Percentiles rank a stretch among this genome's conserved stretches.
phyloP scores from a whole-genome alignment of 2,329 filamentous ascomycete species.

The Lecanicillium sp. region DNA sequence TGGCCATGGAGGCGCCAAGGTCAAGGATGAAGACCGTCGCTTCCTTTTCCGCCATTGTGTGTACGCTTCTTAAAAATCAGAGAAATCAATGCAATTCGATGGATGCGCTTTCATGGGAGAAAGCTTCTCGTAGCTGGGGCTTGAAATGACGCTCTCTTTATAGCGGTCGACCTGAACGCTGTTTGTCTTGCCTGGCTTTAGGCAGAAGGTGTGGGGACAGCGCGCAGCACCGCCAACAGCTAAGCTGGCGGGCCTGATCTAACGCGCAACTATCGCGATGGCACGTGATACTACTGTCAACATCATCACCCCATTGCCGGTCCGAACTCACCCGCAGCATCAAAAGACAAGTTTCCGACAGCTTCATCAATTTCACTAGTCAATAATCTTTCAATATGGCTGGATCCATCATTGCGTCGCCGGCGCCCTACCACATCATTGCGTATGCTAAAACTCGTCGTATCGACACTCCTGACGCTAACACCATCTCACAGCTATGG shows the following conservation, averaged over 20 bases:
- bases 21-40: conserved; percentile 90
- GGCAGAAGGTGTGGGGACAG: conserved; percentile 13
- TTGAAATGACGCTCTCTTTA: background rate
- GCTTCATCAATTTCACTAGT: background rate
- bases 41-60: conserved; percentile 82
- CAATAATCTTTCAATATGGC: conserved; percentile 33
- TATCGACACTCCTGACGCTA: conserved; percentile 15
- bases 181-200: conserved; percentile 5
- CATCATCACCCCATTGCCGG: conserved; percentile 1
- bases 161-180: background rate
- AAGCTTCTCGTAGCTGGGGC: background rate
- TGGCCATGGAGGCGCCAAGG: conserved; percentile 76
- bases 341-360: background rate
- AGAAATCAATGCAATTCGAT: conserved; percentile 5
- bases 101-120: too few species aligned
- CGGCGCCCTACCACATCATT: conserved; percentile 70
- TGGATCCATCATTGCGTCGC: conserved; percentile 51
- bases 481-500: conserved; percentile 61
- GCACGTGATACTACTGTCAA: conserved; percentile 10
- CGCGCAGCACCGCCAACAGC: background rate
- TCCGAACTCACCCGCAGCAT: conserved; percentile 1
- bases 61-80: background rate
- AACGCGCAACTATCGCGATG: conserved; percentile 8
- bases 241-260: background rate
- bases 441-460: conserved; percentile 43